Conservation (phyloP, 441 rosid species). For the Arabidopsis lyrata region DNA sequence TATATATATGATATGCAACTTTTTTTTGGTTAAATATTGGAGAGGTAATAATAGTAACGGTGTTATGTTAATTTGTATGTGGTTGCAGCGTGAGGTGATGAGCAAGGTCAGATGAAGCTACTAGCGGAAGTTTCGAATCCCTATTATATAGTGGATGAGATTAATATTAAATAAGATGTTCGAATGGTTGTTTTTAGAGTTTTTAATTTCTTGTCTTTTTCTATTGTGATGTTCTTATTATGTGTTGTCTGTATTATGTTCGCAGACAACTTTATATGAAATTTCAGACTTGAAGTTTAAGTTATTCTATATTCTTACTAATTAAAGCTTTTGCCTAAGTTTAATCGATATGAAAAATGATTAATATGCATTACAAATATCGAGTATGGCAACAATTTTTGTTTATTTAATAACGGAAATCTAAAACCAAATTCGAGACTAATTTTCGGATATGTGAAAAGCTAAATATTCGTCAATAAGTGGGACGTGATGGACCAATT, state of each 20-base stretch:
- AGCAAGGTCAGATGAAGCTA: conserved; percentile 27
- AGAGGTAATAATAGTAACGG: conserved; percentile 9
- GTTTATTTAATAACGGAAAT: neutral
- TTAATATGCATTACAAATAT: neutral
- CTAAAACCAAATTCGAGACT: neutral
- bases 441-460: neutral
- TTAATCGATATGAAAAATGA: neutral
- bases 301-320: neutral
- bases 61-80: conserved; percentile 16
- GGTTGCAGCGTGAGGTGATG: conserved; percentile 41
- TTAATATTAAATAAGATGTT: conserved; percentile 39
- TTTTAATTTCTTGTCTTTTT: conserved; percentile 13
- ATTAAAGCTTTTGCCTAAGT: neutral
- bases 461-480: neutral
- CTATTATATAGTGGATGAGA: conserved; percentile 9
- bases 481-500: neutral
- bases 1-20: too few species aligned
- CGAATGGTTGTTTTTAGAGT: conserved; percentile 18
- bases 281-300: conserved; percentile 4
- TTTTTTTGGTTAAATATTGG: neutral
- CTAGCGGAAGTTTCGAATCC: conserved; percentile 21
- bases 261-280: neutral
- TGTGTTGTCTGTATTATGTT: conserved; percentile 22
- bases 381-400: neutral
- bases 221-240: conserved; percentile 13